These are phyloP conservation scores for Cryomyces minteri DNA, from an alignment of 495 filamentous ascomycete species.

Conservation along the genomic window DNA sequence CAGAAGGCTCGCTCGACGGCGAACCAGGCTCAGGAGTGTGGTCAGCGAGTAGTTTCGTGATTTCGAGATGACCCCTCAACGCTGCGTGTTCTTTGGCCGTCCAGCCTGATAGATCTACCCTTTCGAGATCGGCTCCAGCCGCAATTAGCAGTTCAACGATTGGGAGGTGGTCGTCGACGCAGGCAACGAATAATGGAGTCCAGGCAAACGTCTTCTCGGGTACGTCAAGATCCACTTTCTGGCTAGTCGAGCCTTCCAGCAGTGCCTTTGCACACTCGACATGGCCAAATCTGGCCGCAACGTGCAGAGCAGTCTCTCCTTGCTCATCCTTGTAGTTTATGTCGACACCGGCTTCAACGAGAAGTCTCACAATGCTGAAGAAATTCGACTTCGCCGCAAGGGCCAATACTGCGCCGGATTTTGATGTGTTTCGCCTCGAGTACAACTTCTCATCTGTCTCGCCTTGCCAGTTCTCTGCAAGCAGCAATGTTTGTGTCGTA, in stretches of 20 bases:
- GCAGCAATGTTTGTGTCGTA: constrained; percentile 63
- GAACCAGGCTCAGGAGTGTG: constrained; percentile 26
- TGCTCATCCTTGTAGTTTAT: constrained; percentile 86
- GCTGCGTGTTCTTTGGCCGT: constrained; percentile 87
- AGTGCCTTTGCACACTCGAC: constrained; percentile 59
- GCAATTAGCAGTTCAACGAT: constrained; percentile 54
- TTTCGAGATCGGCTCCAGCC: constrained; percentile 55
- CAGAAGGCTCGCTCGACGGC: constrained; percentile 26
- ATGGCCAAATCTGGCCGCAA: constrained; percentile 80
- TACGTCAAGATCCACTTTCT: constrained; percentile 59
- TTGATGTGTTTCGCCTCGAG: constrained; percentile 48
- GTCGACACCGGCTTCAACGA: constrained; percentile 82
- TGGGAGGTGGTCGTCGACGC: constrained; percentile 62
- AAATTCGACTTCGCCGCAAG: constrained; percentile 77
- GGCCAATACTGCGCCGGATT: constrained; percentile 78
- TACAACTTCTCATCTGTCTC: constrained; percentile 35
- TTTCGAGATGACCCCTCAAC: constrained; percentile 64
- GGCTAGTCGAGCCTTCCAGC: constrained; percentile 44
- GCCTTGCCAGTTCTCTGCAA: constrained; percentile 56
- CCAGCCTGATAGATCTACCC: constrained; percentile 76
- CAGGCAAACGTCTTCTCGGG: constrained; percentile 74
- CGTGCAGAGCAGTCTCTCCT: constrained; percentile 85
- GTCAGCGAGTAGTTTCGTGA: constrained; percentile 48
- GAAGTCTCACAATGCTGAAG: constrained; percentile 57
- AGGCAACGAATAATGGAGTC: constrained; percentile 84